phyloP scores from a whole-genome alignment of 257 asterid species.

The Solanum piurae region DNA sequence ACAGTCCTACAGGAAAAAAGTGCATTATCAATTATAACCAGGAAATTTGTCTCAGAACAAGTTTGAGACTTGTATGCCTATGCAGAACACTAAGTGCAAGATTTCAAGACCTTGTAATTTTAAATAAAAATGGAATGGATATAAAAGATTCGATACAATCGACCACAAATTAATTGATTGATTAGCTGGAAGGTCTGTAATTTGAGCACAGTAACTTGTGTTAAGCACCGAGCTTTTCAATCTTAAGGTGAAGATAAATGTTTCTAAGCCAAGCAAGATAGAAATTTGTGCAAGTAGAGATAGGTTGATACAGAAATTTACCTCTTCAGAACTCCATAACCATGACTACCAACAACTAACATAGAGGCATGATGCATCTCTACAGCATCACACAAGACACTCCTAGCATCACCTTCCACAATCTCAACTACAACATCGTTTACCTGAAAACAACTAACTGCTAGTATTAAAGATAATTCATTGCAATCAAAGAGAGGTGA shows the following conservation, averaged over 20 bases:
- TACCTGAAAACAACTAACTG: constrained; percentile 28
- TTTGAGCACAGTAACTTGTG: not conserved
- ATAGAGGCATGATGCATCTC: constrained; percentile 69
- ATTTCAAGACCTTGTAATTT: not conserved
- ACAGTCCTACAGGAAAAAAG: constrained; percentile 28
- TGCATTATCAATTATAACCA: not conserved
- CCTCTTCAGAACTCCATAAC: constrained; percentile 96
- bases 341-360: constrained; percentile 83
- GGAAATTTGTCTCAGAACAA: not conserved
- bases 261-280: not conserved
- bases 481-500: not conserved
- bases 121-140: not conserved
- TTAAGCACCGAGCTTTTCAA: not conserved
- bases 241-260: not conserved
- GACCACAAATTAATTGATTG: not conserved
- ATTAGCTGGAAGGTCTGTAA: not conserved
- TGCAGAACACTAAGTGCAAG: not conserved
- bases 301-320: not conserved
- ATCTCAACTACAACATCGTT: constrained; percentile 33
- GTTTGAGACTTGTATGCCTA: not conserved
- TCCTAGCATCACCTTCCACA: constrained; percentile 81
- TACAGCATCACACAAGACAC: constrained; percentile 79
- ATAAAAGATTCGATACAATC: not conserved
- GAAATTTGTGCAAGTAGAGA: not conserved
- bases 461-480: not conserved